Percentiles rank a stretch among this genome's conserved stretches.
phyloP scores from a whole-genome alignment of 2,329 filamentous ascomycete genomes.

The Fusarium decemcellulare region DNA sequence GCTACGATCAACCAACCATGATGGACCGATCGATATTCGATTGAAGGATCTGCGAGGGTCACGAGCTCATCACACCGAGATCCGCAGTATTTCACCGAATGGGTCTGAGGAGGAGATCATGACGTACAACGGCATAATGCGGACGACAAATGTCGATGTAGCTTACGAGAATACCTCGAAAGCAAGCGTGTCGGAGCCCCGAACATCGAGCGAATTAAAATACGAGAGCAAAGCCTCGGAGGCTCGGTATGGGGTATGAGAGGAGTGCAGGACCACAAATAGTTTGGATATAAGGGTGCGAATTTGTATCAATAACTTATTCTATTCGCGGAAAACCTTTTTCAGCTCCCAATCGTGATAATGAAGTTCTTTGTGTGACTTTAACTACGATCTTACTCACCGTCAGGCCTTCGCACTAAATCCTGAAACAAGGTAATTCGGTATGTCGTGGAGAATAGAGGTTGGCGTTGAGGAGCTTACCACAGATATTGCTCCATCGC shows the following conservation, averaged over 20 bases:
- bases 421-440: no score
- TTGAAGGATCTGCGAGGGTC: constrained; percentile 38
- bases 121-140: constrained; percentile 57
- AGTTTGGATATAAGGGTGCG: no score
- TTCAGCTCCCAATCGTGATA: no score
- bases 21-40: constrained; percentile 22
- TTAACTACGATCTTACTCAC: no score
- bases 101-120: constrained; percentile 58
- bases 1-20: constrained; percentile 27
- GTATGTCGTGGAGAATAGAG: no score
- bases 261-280: background rate
- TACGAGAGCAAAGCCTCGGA: constrained; percentile 27
- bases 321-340: no score
- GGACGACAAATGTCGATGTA: constrained; percentile 51
- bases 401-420: no score
- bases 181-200: constrained; percentile 9
- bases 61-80: constrained; percentile 49
- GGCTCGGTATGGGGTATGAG: constrained; percentile 14
- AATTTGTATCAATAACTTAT: no score
- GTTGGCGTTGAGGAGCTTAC: no score
- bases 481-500: no score
- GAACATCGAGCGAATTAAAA: constrained; percentile 30
- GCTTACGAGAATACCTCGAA: constrained; percentile 39
- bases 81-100: constrained; percentile 51
- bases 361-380: no score